Base-by-base conservation (phyloP, 805 yeast genomes). In the Yamadazyma insecticola region DNA sequence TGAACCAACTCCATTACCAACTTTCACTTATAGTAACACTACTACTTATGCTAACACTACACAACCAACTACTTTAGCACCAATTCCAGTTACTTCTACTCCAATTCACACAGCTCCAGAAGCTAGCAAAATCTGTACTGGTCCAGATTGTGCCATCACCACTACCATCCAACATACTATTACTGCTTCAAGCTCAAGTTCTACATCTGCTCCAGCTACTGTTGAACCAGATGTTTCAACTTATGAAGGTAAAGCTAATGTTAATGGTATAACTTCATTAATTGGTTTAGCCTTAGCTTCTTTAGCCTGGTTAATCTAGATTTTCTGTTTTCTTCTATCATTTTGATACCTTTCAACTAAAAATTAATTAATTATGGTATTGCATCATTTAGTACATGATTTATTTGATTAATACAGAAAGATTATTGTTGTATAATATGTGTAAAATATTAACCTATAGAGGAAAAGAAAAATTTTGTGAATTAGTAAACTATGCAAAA, bases 271-370 rank as follows among this genome's bases (percentile, higher is more conserved):
- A 28, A 43, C 53, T 19, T 40, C 63, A 33, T 56, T 59, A 11
- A 52, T 59, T 34, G 67, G 63, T 17, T 40, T 62, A 13, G 50
- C 52, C 24, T 65, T 61, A 44, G 66, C 59, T 37, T 58, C 48
- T 26, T 28, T 48, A 22, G 35, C 32, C 29, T 37, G 40, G 37
- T 39, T 39, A 28, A 18, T 28, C 20, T 24, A n/a, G n/a, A n/a
- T n/a, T n/a, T n/a, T n/a, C n/a, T n/a, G n/a, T n/a, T n/a, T n/a
- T n/a, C n/a, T n/a, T n/a, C n/a, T n/a, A n/a, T n/a, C n/a, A n/a
- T n/a, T n/a, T n/a, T n/a, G n/a, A n/a, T n/a, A n/a, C n/a, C n/a
- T n/a, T n/a, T n/a, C n/a, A n/a, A n/a, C n/a, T n/a, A n/a, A n/a
- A n/a, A n/a, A n/a, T n/a, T n/a, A n/a, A n/a, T n/a, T n/a, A n/a